These are phyloP conservation scores for Bryoerythrophyllum caledonicum DNA, from an alignment of 225 moss, liverwort and hornwort species.

Conservation along the genomic window DNA sequence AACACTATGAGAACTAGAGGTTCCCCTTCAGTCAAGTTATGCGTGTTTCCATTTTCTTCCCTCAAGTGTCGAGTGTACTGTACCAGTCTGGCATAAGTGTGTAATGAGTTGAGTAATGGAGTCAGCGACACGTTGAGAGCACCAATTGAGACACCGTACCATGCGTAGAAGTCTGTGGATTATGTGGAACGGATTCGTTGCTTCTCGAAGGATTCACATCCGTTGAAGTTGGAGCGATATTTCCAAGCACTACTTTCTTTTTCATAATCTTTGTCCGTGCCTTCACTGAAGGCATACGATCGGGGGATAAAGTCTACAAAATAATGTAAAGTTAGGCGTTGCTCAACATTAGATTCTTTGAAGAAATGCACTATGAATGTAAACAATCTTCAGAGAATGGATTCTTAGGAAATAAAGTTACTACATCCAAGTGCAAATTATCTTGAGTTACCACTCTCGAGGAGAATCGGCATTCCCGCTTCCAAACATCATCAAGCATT, in stretches of 20 bases:
- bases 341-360: neutral
- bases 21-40: neutral
- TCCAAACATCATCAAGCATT: no score
- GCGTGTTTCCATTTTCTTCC: conserved; percentile 14
- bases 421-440: no score
- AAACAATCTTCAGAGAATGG: no score
- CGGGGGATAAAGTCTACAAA: conserved; percentile 29
- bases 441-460: no score
- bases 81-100: conserved; percentile 18
- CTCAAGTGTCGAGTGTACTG: conserved; percentile 2
- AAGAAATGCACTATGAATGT: neutral
- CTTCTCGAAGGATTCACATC: neutral
- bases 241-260: conserved; percentile 22
- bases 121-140: conserved; percentile 20
- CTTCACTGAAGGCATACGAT: conserved; percentile 27
- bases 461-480: no score
- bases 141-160: conserved; percentile 27
- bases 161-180: conserved; percentile 23
- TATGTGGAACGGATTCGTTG: conserved; percentile 1
- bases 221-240: conserved; percentile 10
- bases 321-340: neutral
- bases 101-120: conserved; percentile 14
- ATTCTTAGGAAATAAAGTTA: no score
- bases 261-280: conserved; percentile 29
- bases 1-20: neutral